Evolutionary conservation across 78 protist species (phyloP), one percentile per base, ranked within the genome.

Genomic region (Planoprotostelium fungivorum): DNA sequence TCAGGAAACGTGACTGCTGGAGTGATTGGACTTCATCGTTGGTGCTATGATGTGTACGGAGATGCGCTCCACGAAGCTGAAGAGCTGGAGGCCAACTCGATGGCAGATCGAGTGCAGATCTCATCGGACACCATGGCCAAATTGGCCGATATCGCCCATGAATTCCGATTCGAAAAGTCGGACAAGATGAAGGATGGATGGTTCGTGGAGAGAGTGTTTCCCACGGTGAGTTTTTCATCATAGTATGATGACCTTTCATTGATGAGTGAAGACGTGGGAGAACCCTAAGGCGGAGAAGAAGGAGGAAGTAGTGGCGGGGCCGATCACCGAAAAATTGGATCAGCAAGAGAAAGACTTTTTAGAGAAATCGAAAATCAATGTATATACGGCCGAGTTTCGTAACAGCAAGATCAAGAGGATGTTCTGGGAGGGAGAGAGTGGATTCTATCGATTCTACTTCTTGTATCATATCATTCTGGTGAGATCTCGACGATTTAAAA

Each of bases 1-100:
- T 84, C 84, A 36, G 90, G 90, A 0, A 73, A n/a, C 34, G 90
- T 88, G 0, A 88, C 84, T 88, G 90, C 88, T 1, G 73, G 73
- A 51, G 73, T 51, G 5, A 88, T 88, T 29, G 90, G 90, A 1
- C 36, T n/a, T 0, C 84, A 88, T 51, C 36, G 84, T 29, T 88
- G 84, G 88, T 86, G 84, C 0, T 88, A 84, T n/a, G 90, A 88
- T 5, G 88, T 88, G 51, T 88, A 86, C 73, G 90, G 90, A 5
- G 90, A 88, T 28, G 90, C 73, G 5, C 73, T 51, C 5, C 73
- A 51, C 16, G 31, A 51, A 25, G 73, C 73, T 25, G 73, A 51
- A 51, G 73, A 51, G 5, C 16, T 51, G 16, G 73, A 51, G 16
- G 73, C 73, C 5, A 16, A 5, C 5, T 51, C 73, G 73, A 51